Evolutionary conservation across 164 flowering plant species (phyloP).

Genomic region (Nymphaea thermarum): DNA sequence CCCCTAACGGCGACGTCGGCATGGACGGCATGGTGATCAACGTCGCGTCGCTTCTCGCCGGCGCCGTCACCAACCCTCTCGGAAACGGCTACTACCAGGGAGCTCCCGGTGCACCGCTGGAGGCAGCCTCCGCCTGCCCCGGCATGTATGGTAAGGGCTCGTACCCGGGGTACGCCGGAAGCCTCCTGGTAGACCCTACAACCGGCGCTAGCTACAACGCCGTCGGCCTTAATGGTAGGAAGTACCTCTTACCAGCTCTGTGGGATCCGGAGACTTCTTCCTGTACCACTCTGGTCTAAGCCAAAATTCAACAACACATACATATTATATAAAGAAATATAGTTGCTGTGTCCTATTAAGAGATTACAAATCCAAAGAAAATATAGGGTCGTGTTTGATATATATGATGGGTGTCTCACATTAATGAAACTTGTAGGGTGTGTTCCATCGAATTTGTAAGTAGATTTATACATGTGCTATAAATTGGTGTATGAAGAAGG

Average conservation of each 20-base stretch:
- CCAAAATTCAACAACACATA: no score
- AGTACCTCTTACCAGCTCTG: conserved; percentile 12
- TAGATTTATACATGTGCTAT: no score
- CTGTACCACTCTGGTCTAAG: conserved; percentile 8
- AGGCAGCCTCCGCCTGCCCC: conserved; percentile 14
- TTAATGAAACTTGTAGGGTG: no score
- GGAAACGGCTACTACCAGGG: conserved; percentile 12
- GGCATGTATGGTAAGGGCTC: conserved; percentile 12
- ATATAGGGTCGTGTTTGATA: no score
- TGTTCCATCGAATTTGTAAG: no score
- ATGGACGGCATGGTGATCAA: conserved; percentile 14
- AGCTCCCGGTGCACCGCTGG: conserved; percentile 12
- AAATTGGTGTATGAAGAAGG: no score
- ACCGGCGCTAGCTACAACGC: conserved; percentile 16
- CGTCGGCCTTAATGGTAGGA: conserved; percentile 10
- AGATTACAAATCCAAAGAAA: no score
- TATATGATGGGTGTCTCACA: no score
- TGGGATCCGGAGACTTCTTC: conserved; percentile 12
- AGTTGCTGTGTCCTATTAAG: no score
- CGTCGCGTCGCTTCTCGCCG: conserved; percentile 10
- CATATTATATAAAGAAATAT: no score
- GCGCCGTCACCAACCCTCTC: conserved; percentile 11
- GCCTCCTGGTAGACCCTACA: conserved; percentile 6
- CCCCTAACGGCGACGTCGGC: conserved; percentile 16
- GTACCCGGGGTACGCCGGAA: conserved; percentile 13